phyloP scores from a whole-genome alignment of 108 stramenopile genomes.

The Skeletonema menzelii region DNA sequence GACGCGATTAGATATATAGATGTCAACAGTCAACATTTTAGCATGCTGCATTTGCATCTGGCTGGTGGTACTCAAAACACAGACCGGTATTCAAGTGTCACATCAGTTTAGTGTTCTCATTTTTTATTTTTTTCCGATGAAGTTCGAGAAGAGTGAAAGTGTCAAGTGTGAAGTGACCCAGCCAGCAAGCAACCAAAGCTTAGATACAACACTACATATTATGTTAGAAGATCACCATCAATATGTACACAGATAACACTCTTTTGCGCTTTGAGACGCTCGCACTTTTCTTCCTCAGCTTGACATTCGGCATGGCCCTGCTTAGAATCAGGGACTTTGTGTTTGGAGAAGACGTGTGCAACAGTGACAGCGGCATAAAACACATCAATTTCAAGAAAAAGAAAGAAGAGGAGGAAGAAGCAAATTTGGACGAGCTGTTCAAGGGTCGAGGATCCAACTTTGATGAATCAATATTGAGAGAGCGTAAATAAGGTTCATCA shows the following conservation, averaged over 20 bases:
- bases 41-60: too few relatives aligned
- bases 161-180: too few relatives aligned
- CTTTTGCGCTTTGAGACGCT: background rate
- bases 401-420: slow-evolving; percentile 3
- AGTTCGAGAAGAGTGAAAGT: too few relatives aligned
- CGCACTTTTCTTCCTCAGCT: background rate
- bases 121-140: too few relatives aligned
- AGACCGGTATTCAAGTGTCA: too few relatives aligned
- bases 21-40: too few relatives aligned
- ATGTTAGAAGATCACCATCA: background rate
- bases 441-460: background rate
- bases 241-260: background rate
- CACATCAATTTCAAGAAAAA: slow-evolving; percentile 4
- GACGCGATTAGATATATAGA: too few relatives aligned
- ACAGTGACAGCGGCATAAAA: background rate
- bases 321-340: background rate
- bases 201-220: background rate
- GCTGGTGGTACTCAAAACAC: too few relatives aligned
- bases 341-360: slow-evolving; percentile 1
- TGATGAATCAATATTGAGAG: background rate
- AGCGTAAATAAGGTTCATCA: too few relatives aligned
- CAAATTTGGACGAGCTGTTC: background rate
- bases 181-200: too few relatives aligned
- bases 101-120: too few relatives aligned
- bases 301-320: background rate